Percentiles rank a stretch among this genome's conserved stretches.
These are phyloP conservation scores for Dispira simplex DNA, from an alignment of 192 early-diverging fungal species.

Conservation along the genomic window DNA sequence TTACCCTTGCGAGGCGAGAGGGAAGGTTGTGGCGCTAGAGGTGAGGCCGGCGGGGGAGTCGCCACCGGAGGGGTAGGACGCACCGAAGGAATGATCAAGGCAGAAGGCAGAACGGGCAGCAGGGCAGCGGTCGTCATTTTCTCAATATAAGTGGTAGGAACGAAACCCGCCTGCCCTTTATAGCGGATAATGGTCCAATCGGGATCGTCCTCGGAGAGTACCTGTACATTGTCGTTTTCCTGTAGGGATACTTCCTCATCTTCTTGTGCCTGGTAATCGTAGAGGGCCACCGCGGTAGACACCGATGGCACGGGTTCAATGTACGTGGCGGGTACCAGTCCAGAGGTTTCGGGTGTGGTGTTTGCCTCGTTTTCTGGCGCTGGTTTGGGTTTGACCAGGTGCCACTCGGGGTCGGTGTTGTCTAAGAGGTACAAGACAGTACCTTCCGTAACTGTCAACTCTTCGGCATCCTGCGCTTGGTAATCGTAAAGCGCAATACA, in stretches of 20 bases:
- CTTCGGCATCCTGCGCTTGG: constrained; percentile 65
- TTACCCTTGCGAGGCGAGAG: constrained; percentile 4
- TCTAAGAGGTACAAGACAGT: constrained; percentile 78
- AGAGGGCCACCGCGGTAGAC: constrained; percentile 48
- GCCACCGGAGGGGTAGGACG: constrained; percentile 6
- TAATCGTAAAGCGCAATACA: constrained; percentile 83
- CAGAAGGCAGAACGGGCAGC: neutral
- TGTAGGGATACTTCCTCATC: constrained; percentile 72
- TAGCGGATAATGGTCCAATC: constrained; percentile 87
- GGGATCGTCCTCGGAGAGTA: constrained; percentile 73
- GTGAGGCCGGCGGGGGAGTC: neutral
- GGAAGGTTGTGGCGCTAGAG: constrained; percentile 3
- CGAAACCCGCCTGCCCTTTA: constrained; percentile 58
- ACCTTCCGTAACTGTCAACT: constrained; percentile 73
- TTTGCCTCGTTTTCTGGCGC: neutral
- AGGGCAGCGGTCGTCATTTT: constrained; percentile 9
- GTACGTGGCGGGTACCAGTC: constrained; percentile 83
- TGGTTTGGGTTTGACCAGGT: constrained; percentile 59
- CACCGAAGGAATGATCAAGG: constrained; percentile 3
- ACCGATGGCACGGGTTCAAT: constrained; percentile 48
- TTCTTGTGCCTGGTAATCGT: constrained; percentile 66
- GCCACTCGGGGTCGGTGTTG: constrained; percentile 86
- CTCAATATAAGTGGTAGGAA: constrained; percentile 79
- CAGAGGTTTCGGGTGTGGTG: constrained; percentile 23
- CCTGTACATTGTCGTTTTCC: constrained; percentile 52